Conservation (phyloP, 2,329 filamentous ascomycete genomes). For the Balansia obtecta region DNA sequence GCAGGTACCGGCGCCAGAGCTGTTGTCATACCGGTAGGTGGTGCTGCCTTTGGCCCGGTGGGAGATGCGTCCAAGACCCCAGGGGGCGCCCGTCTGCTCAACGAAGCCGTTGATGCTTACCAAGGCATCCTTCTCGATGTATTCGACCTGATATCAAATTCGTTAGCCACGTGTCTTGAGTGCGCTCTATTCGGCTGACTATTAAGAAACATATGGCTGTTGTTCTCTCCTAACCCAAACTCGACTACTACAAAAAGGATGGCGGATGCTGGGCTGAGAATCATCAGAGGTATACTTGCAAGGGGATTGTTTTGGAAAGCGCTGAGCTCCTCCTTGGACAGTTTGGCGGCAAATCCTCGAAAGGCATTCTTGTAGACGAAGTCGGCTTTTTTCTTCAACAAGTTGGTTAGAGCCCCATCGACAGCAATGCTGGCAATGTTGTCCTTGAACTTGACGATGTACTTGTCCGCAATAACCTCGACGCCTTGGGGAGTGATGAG, state of each 20-base stretch:
- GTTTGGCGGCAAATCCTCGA: constrained; percentile 14
- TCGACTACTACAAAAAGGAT: no score
- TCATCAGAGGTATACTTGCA: constrained; percentile 7
- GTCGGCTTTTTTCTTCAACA: constrained; percentile 12
- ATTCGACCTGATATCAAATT: constrained; percentile 15
- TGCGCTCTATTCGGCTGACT: background rate
- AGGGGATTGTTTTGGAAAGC: constrained; percentile 13
- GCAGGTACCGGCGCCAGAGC: constrained; percentile 28
- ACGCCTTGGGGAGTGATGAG: constrained; percentile 10
- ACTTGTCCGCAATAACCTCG: constrained; percentile 15
- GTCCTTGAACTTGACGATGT: constrained; percentile 19
- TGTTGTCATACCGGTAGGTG: constrained; percentile 26
- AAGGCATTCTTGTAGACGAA: constrained; percentile 13
- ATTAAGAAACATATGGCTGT: background rate
- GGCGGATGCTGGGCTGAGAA: no score
- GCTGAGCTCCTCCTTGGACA: constrained; percentile 11
- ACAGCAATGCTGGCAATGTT: constrained; percentile 7
- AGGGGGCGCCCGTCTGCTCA: constrained; percentile 13
- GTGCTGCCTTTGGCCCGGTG: constrained; percentile 16
- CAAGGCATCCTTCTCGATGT: constrained; percentile 24
- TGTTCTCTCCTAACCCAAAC: no score
- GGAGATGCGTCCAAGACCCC: constrained; percentile 23
- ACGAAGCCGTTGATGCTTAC: constrained; percentile 12
- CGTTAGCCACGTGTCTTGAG: background rate
- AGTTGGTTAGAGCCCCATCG: constrained; percentile 8